phyloP scores from a whole-genome alignment of 495 filamentous ascomycete species.

The Xylaria nigripes region DNA sequence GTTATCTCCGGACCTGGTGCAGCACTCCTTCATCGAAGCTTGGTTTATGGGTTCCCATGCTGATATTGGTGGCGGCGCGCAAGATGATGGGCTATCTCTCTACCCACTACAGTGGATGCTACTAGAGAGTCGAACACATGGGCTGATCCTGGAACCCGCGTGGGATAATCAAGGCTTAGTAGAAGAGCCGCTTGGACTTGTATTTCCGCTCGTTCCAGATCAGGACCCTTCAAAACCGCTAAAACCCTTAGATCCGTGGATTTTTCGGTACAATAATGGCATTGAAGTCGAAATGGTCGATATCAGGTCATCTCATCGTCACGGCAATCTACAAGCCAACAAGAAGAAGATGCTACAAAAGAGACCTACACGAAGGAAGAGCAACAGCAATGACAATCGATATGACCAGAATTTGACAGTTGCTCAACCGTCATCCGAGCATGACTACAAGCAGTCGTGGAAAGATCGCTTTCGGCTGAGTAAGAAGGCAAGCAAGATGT shows the following conservation, averaged over 20 bases:
- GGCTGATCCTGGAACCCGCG: constrained; percentile 8
- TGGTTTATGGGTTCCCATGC: constrained; percentile 11
- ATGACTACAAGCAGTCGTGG: constrained; percentile 1
- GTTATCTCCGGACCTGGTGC: constrained; percentile 6
- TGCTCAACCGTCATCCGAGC: background rate
- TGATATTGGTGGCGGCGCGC: constrained; percentile 13
- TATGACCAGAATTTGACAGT: background rate
- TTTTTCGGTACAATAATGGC: constrained; percentile 8
- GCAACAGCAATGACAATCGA: background rate
- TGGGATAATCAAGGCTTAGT: constrained; percentile 5
- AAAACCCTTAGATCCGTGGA: constrained; percentile 7
- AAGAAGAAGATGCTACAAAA: constrained; percentile 3
- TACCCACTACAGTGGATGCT: constrained; percentile 34
- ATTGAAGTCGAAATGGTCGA: constrained; percentile 12
- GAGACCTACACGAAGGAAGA: constrained; percentile 1
- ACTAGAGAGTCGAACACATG: constrained; percentile 19
- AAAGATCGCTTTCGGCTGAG: constrained; percentile 4
- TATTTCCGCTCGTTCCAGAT: constrained; percentile 5
- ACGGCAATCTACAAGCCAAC: constrained; percentile 7
- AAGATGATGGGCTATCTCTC: constrained; percentile 26
- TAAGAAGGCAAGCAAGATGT: constrained; percentile 1
- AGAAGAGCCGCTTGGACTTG: constrained; percentile 10
- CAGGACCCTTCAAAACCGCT: constrained; percentile 1
- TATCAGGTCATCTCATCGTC: constrained; percentile 10
- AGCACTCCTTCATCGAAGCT: constrained; percentile 8